Percentiles rank a stretch among this genome's conserved stretches.
Conservation (phyloP, 805 yeast genomes). For the Metschnikowia similis region DNA sequence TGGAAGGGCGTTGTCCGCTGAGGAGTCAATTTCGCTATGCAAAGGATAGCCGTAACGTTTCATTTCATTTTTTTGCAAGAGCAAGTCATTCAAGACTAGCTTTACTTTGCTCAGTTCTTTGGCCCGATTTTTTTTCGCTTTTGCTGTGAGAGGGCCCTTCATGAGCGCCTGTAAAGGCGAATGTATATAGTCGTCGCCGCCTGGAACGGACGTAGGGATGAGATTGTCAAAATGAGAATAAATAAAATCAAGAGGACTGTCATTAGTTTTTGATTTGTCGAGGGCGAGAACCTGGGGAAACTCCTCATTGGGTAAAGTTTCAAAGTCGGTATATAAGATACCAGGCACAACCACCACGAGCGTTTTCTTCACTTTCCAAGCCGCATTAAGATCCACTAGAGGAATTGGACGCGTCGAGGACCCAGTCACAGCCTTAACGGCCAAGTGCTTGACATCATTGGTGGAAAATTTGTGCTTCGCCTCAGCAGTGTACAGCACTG, state of each 20-base stretch:
- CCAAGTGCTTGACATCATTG: slow-evolving; percentile 8
- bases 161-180: slow-evolving; percentile 55
- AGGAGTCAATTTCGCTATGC: slow-evolving; percentile 28
- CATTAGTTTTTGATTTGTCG: not conserved
- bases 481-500: not conserved
- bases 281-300: slow-evolving; percentile 1
- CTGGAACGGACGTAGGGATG: slow-evolving; percentile 61
- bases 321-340: slow-evolving; percentile 43
- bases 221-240: slow-evolving; percentile 35
- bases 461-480: slow-evolving; percentile 2
- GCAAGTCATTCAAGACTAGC: slow-evolving; percentile 49
- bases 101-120: slow-evolving; percentile 30
- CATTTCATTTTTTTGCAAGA: slow-evolving; percentile 48
- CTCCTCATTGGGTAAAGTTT: slow-evolving; percentile 6
- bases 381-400: slow-evolving; percentile 7
- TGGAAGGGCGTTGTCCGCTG: slow-evolving; percentile 7
- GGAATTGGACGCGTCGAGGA: not conserved
- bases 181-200: slow-evolving; percentile 52
- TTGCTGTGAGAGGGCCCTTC: slow-evolving; percentile 52
- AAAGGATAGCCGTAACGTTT: slow-evolving; percentile 54
- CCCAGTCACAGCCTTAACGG: slow-evolving; percentile 2
- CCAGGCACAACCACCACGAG: slow-evolving; percentile 67
- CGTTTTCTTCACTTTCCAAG: slow-evolving; percentile 32
- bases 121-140: slow-evolving; percentile 45
- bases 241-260: slow-evolving; percentile 29